Evolutionary conservation across 495 filamentous ascomycete species (phyloP).

Genomic region (Tuber umbilicatum): DNA sequence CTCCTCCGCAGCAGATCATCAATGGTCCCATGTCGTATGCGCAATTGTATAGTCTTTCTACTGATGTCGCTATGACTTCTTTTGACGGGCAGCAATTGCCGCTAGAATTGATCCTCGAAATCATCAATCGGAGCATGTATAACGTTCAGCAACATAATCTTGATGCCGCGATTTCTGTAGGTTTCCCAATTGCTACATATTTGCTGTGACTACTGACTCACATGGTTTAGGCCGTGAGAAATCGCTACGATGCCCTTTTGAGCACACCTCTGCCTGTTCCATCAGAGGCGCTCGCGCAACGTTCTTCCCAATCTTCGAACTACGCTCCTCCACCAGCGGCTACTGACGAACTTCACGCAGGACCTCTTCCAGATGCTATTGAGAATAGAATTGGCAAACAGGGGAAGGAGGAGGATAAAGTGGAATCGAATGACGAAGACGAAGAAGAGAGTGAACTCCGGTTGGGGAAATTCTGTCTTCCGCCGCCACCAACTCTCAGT

Average conservation of each 20-base stretch:
- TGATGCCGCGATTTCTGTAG: conserved; percentile 45
- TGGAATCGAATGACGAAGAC: conserved; percentile 29
- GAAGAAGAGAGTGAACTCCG: conserved; percentile 39
- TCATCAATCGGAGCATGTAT: conserved; percentile 52
- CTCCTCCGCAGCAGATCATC: conserved; percentile 54
- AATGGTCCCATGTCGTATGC: conserved; percentile 68
- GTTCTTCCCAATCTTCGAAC: conserved; percentile 6
- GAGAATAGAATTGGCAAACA: conserved; percentile 15
- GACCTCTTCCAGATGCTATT: conserved; percentile 2
- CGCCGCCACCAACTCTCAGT: conserved; percentile 66
- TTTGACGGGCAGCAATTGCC: conserved; percentile 81
- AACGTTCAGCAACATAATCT: conserved; percentile 45
- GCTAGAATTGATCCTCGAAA: conserved; percentile 63
- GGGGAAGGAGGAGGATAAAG: conserved; percentile 24
- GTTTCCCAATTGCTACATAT: not conserved
- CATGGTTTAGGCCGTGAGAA: conserved; percentile 30
- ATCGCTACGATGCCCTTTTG: conserved; percentile 28
- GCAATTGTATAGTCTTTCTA: conserved; percentile 75
- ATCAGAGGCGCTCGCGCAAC: conserved; percentile 7
- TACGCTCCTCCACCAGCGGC: conserved; percentile 8
- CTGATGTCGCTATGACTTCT: conserved; percentile 60
- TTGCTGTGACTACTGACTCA: conserved; percentile 9
- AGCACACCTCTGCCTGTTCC: conserved; percentile 16
- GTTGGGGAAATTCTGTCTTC: conserved; percentile 59
- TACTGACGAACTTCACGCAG: conserved; percentile 14